Conservation (phyloP, 2,329 filamentous ascomycete genomes). For the Rhinocladiella mackenziei region DNA sequence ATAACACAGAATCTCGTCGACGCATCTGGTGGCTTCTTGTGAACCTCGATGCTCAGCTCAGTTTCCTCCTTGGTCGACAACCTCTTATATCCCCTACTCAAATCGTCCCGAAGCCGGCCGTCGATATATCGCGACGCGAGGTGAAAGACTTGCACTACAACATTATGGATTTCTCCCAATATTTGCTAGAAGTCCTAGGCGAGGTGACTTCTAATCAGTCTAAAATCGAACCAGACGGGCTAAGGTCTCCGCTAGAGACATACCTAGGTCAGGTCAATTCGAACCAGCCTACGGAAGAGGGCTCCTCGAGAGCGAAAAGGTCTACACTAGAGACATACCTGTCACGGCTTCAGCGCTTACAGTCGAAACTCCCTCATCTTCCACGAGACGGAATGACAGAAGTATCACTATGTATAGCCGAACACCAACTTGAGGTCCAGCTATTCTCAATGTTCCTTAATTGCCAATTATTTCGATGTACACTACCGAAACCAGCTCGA, state of each 20-base stretch:
- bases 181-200: conserved; percentile 13
- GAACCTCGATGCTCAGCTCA: conserved; percentile 20
- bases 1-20: conserved; percentile 12
- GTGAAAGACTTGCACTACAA: conserved; percentile 11
- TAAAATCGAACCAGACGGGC: neutral
- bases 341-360: conserved; percentile 8
- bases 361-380: conserved; percentile 10
- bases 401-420: conserved; percentile 5
- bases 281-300: too few relatives aligned
- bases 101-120: conserved; percentile 5
- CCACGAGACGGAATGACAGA: conserved; percentile 12
- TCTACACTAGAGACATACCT: conserved; percentile 8
- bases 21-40: conserved; percentile 23
- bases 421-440: conserved; percentile 21
- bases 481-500: too few relatives aligned
- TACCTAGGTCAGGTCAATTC: too few relatives aligned
- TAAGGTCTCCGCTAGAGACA: too few relatives aligned
- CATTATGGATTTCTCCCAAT: conserved; percentile 13
- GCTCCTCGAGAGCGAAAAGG: too few relatives aligned
- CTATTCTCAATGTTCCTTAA: conserved; percentile 17
- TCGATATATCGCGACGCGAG: neutral
- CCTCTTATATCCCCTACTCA: conserved; percentile 12
- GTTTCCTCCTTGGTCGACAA: conserved; percentile 20
- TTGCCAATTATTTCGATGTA: conserved; percentile 9
- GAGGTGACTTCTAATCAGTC: conserved; percentile 1